These are phyloP conservation scores for Globisporangium radiosum DNA, from an alignment of 352 stramenopile species.

Conservation along the genomic window DNA sequence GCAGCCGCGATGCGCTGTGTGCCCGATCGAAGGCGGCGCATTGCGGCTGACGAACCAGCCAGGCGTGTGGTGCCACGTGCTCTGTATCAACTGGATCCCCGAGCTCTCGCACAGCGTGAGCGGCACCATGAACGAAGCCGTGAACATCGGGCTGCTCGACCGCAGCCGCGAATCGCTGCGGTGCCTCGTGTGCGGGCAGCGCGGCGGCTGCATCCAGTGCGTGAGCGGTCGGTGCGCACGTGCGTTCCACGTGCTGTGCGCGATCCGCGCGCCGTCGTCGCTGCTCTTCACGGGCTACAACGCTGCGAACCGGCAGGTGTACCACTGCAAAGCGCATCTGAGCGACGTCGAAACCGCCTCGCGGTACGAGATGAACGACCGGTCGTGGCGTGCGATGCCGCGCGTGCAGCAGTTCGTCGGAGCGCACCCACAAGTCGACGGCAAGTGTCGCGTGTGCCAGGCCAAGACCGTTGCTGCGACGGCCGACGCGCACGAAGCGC, in stretches of 20 bases:
- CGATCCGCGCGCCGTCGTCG: conserved; percentile 57
- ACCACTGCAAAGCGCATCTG: conserved; percentile 77
- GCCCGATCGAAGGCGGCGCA: conserved; percentile 57
- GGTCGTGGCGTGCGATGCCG: conserved; percentile 36
- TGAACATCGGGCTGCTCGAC: conserved; percentile 64
- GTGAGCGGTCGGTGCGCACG: conserved; percentile 75
- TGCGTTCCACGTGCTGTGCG: conserved; percentile 81
- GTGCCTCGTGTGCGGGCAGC: conserved; percentile 76
- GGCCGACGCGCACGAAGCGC: conserved; percentile 44
- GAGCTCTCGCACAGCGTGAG: conserved; percentile 73
- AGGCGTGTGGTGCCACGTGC: conserved; percentile 72
- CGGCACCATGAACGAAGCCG: conserved; percentile 46
- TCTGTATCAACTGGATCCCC: conserved; percentile 85
- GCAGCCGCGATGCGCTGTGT: conserved; percentile 61
- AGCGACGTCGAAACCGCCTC: conserved; percentile 39
- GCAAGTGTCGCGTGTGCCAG: conserved; percentile 55
- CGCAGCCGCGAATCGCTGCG: conserved; percentile 61
- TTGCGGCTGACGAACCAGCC: conserved; percentile 55
- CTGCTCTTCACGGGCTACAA: conserved; percentile 84
- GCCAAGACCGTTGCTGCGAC: conserved; percentile 33
- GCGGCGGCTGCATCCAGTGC: conserved; percentile 85
- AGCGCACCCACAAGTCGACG: conserved; percentile 18
- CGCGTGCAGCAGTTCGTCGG: conserved; percentile 21
- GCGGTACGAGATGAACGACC: conserved; percentile 59
- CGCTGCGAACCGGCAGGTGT: conserved; percentile 65